Evolutionary conservation across 257 asterid species (phyloP).

Genomic region (Thymus mandschuricus): DNA sequence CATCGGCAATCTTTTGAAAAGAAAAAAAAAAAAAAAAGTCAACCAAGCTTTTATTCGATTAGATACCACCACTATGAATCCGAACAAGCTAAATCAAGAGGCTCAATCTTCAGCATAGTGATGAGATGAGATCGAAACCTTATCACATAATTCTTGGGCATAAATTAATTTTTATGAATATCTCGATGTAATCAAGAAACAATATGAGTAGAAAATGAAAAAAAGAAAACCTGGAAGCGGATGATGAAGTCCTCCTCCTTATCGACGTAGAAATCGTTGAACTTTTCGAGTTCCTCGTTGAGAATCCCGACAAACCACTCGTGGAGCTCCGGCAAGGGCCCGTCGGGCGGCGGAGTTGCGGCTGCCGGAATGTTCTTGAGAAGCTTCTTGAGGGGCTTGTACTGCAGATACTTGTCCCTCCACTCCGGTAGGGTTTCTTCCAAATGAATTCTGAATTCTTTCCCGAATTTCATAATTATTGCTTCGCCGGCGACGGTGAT

Average conservation of each 20-base stretch:
- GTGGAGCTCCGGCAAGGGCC: constrained; percentile 46
- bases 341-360: constrained; percentile 35
- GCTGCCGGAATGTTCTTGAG: constrained; percentile 61
- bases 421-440: constrained; percentile 91
- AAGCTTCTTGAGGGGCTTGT: constrained; percentile 80
- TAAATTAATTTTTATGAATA: neutral
- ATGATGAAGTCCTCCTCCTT: constrained; percentile 93
- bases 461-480: constrained; percentile 73
- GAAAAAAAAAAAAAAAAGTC: neutral
- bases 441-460: constrained; percentile 75
- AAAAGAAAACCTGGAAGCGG: constrained; percentile 70
- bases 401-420: constrained; percentile 89
- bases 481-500: neutral
- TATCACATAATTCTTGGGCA: neutral
- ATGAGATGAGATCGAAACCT: constrained; percentile 9
- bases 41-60: constrained; percentile 4
- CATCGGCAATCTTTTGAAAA: neutral
- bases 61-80: constrained; percentile 2
- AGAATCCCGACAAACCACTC: constrained; percentile 77
- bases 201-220: neutral
- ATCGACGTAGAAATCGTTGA: constrained; percentile 95
- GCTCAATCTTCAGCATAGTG: constrained; percentile 16
- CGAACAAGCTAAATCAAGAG: constrained; percentile 23
- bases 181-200: neutral
- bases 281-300: constrained; percentile 80